These are phyloP conservation scores for Escovopsis sp. DNA, from an alignment of 2,329 filamentous ascomycete genomes.

Conservation along the genomic window DNA sequence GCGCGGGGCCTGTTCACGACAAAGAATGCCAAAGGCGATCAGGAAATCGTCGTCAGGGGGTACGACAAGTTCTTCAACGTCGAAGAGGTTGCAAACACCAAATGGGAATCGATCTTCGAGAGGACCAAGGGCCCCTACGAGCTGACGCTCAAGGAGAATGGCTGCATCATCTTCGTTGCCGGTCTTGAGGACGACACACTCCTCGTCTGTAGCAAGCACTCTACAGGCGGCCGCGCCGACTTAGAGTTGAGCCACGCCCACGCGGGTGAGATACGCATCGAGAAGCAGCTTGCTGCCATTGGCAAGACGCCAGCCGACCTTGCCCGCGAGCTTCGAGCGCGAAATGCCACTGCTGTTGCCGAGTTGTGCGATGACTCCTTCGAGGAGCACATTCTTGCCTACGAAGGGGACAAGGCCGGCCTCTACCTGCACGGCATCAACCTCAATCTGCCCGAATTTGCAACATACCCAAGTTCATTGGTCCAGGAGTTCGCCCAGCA, in stretches of 20 bases:
- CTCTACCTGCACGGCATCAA: constrained; percentile 95
- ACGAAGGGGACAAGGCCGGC: constrained; percentile 67
- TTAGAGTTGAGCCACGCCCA: constrained; percentile 63
- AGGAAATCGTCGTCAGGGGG: constrained; percentile 73
- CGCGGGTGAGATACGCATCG: constrained; percentile 69
- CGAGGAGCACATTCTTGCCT: constrained; percentile 91
- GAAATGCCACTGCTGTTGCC: constrained; percentile 88
- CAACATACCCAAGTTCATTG: constrained; percentile 67
- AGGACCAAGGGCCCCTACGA: constrained; percentile 83
- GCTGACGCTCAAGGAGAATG: constrained; percentile 93
- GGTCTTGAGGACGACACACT: constrained; percentile 80
- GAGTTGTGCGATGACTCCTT: constrained; percentile 94
- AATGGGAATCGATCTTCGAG: constrained; percentile 63
- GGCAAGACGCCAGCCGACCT: constrained; percentile 70
- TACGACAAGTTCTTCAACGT: constrained; percentile 99
- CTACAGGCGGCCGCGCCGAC: constrained; percentile 67
- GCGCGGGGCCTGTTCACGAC: constrained; percentile 91
- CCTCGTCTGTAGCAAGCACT: constrained; percentile 98
- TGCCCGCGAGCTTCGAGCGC: constrained; percentile 55
- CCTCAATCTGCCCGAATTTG: constrained; percentile 82
- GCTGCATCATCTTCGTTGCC: constrained; percentile 97
- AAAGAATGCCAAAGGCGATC: constrained; percentile 42
- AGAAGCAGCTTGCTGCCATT: constrained; percentile 60
- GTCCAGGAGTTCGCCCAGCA: constrained; percentile 80
- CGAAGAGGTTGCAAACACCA: constrained; percentile 64